Evolutionary conservation across 441 rosid genomes (phyloP).

Genomic region (Breynia disticha): DNA sequence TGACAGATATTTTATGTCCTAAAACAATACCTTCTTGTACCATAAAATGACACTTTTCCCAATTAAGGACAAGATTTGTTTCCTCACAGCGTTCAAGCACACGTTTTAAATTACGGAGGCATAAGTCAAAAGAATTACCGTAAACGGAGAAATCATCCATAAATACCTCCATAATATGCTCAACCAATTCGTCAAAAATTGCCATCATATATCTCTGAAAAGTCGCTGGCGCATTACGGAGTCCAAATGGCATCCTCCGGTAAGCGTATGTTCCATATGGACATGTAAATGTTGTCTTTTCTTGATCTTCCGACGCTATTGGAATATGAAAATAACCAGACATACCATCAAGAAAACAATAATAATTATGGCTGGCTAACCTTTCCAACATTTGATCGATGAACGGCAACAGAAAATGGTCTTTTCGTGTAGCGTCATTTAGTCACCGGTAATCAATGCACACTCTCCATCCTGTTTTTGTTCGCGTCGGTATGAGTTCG

Average conservation of each 20-base stretch:
- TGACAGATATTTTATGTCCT: not conserved
- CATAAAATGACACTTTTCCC: no score
- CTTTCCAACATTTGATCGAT: not conserved
- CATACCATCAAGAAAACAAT: not conserved
- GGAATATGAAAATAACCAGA: not conserved
- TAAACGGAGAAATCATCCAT: conserved; percentile 5
- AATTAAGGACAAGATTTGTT: not conserved
- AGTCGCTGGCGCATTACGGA: conserved; percentile 11
- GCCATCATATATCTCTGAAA: conserved; percentile 6
- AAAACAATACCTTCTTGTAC: no score
- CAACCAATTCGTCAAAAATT: not conserved
- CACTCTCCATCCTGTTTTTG: not conserved
- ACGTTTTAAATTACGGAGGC: not conserved
- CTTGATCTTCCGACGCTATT: not conserved
- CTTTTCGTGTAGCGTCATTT: not conserved
- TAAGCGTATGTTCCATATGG: conserved; percentile 4
- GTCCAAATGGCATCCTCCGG: conserved; percentile 3
- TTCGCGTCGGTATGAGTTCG: not conserved
- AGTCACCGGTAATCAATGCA: conserved; percentile 1
- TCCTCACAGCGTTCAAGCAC: not conserved
- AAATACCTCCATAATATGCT: conserved; percentile 2
- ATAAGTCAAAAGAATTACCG: not conserved
- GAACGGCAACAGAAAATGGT: not conserved
- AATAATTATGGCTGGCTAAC: not conserved
- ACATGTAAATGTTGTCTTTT: conserved; percentile 1